Conservation (phyloP, 768 basidiomycete genomes). For the Roridomyces roridus region DNA sequence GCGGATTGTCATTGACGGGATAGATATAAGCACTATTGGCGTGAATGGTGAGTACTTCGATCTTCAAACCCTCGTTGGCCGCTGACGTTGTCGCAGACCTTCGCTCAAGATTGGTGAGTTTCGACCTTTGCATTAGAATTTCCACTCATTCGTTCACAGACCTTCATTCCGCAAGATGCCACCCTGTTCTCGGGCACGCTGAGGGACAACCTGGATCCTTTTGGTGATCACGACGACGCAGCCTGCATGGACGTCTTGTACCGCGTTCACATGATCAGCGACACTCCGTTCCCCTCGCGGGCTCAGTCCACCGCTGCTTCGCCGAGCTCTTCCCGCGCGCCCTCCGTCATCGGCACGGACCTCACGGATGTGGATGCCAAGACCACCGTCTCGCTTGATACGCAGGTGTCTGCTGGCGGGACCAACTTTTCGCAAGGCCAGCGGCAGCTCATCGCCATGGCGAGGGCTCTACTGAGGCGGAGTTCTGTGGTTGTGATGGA, state of each 20-base stretch:
- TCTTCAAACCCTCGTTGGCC: neutral
- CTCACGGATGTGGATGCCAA: conserved; percentile 64
- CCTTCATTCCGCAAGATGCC: conserved; percentile 62
- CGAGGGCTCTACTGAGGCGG: conserved; percentile 74
- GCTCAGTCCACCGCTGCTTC: conserved; percentile 54
- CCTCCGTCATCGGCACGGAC: conserved; percentile 48
- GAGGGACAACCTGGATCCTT: conserved; percentile 25
- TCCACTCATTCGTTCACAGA: conserved; percentile 18
- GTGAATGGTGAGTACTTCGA: conserved; percentile 38
- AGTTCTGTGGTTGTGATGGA: conserved; percentile 83
- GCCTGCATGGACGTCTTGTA: conserved; percentile 83
- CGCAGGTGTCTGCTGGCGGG: conserved; percentile 84
- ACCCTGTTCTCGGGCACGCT: conserved; percentile 67
- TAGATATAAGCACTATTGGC: conserved; percentile 71
- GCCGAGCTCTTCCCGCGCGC: conserved; percentile 46
- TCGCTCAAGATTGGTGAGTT: conserved; percentile 16
- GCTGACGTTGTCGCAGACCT: conserved; percentile 3
- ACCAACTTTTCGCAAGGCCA: conserved; percentile 94
- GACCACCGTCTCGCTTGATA: conserved; percentile 69
- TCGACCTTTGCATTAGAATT: neutral
- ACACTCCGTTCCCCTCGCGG: conserved; percentile 54
- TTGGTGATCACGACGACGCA: conserved; percentile 61
- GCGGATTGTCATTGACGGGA: conserved; percentile 69
- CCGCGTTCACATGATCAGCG: conserved; percentile 79
- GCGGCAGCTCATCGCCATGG: conserved; percentile 88